Evolutionary conservation across 176 grass and related monocot species (phyloP), one percentile per base, ranked within the genome.

Genomic region (Echinochloa phyllopogon): DNA sequence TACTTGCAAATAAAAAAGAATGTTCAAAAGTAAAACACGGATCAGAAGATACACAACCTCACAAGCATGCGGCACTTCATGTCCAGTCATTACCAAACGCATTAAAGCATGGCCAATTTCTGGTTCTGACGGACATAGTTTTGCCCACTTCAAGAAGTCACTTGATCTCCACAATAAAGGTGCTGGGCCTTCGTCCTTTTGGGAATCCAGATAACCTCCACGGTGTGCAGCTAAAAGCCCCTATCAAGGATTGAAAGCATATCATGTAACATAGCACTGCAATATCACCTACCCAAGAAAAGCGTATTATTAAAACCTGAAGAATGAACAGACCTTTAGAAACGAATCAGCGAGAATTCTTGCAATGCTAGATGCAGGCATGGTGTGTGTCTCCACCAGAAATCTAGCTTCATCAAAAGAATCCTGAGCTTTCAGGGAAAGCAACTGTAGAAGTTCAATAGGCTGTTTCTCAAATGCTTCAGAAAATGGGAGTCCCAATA

Each of bases 41-140:
- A 50, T 20, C 8, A 79, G 59, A 66, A 86, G 33, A 75, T 77
- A 87, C 65, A 73, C 44, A 83, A 80, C 96, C 96, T 98, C 96
- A 71, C 93, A 98, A 81, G 96, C 93, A 90, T 93, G 96, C 17
- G 96, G 96, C 82, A 98, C 88, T 84, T 98, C 95, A 88, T 98
- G 93, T 70, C 96, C 93, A 51, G 96, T 98, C 96, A 98, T 98
- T 45, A 98, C 96, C 73, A 98, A 81, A 79, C 96, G 96, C 96
- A 98, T 98, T 56, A 98, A 80, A 89, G 96, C 89, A 56, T 98
- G 96, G 39, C 93, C 96, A 69, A 98, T 94, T 94, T 98, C 96
- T 73, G 87, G 88, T 69, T 95, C 96, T 16, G 91, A 95, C 75
- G 88, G 91, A 77, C 96, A 98, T 58, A 98, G 51, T 79, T 94